Evolutionary conservation across 2,329 filamentous ascomycete genomes (phyloP).

Genomic region (Trematosphaeria pertusa): DNA sequence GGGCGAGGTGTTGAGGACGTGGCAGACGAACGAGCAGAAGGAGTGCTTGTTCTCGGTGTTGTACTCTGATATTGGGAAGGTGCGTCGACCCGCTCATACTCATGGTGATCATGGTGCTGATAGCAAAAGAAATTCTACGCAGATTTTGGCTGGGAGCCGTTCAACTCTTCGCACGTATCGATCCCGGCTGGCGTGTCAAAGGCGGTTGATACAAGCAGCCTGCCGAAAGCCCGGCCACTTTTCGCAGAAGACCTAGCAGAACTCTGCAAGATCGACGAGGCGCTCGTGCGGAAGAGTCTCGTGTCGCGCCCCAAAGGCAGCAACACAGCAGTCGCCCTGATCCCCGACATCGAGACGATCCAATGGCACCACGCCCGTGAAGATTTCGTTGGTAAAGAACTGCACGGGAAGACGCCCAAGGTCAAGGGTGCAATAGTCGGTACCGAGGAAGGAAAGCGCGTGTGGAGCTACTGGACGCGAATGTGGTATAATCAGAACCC

Average conservation of each 20-base stretch:
- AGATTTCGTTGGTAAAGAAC: conserved; percentile 73
- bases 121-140: conserved; percentile 84
- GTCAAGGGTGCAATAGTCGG: conserved; percentile 75
- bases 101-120: conserved; percentile 72
- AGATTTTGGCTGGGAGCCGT: conserved; percentile 76
- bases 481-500: conserved; percentile 66
- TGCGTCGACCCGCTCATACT: conserved; percentile 57
- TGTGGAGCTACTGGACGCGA: conserved; percentile 78
- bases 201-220: conserved; percentile 7
- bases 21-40: conserved; percentile 54
- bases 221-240: conserved; percentile 53
- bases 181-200: conserved; percentile 56
- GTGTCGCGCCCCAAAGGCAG: conserved; percentile 44
- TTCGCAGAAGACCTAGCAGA: conserved; percentile 66
- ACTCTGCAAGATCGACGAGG: conserved; percentile 70
- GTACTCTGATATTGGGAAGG: conserved; percentile 82
- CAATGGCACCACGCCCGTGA: conserved; percentile 83
- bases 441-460: conserved; percentile 57
- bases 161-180: conserved; percentile 74
- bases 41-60: conserved; percentile 74
- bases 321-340: conserved; percentile 67
- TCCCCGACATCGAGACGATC: conserved; percentile 72
- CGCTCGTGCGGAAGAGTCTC: conserved; percentile 65
- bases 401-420: conserved; percentile 64
- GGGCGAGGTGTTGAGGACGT: conserved; percentile 59